Evolutionary conservation across 106 monocot species (phyloP).

Genomic region (Iris macrosiphon): DNA sequence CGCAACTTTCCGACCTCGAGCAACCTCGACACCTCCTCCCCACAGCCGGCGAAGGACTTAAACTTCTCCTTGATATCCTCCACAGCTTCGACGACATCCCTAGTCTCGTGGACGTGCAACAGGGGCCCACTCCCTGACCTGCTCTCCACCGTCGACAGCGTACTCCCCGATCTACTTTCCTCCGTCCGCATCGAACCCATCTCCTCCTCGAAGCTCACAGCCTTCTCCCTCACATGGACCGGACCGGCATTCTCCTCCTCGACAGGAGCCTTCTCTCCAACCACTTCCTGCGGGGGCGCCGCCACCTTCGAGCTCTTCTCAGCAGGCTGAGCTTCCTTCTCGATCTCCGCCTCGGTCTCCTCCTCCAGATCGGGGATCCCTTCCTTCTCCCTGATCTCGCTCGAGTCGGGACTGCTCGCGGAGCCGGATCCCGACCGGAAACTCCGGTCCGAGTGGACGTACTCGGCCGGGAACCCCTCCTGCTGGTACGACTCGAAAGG

Average conservation of each 20-base stretch:
- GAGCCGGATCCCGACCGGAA: slow-evolving; percentile 27
- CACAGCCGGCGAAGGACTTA: slow-evolving; percentile 36
- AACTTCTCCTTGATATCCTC: slow-evolving; percentile 74
- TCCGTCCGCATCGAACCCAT: slow-evolving; percentile 12
- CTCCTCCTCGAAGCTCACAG: slow-evolving; percentile 38
- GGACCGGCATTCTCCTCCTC: slow-evolving; percentile 3
- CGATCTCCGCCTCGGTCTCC: slow-evolving; percentile 56
- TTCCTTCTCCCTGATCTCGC: slow-evolving; percentile 76
- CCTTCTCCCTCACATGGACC: slow-evolving; percentile 24
- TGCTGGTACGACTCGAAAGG: slow-evolving; percentile 63
- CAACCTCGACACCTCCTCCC: slow-evolving; percentile 48
- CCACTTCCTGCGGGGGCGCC: slow-evolving; percentile 4
- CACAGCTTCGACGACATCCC: slow-evolving; percentile 55
- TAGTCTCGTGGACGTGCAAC: slow-evolving; percentile 23
- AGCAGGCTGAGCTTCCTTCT: slow-evolving; percentile 20
- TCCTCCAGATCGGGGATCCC: slow-evolving; percentile 94
- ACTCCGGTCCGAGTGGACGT: too few species aligned
- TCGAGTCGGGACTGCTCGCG: slow-evolving; percentile 71
- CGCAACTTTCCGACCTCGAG: slow-evolving; percentile 65
- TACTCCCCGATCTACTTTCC: neutral
- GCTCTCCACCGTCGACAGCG: slow-evolving; percentile 11
- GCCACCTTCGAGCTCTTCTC: slow-evolving; percentile 25
- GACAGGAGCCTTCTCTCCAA: slow-evolving; percentile 11
- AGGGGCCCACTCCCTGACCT: slow-evolving; percentile 1
- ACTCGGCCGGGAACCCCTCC: slow-evolving; percentile 14